Conservation (phyloP, 2,329 filamentous ascomycete genomes). For the Botryotinia globosa region DNA sequence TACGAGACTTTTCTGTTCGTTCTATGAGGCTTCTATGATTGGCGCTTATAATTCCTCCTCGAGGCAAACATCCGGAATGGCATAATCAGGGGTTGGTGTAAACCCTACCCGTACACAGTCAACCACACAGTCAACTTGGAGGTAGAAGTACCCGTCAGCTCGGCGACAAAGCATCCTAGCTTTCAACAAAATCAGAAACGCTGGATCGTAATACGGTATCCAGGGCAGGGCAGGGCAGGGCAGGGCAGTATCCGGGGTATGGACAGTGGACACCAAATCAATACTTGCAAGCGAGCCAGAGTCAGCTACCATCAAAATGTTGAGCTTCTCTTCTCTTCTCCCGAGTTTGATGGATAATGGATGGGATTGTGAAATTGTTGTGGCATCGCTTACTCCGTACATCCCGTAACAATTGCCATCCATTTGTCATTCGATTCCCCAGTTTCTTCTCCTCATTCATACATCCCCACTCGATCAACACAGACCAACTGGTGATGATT, state of each 20-base stretch:
- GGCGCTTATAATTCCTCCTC: neutral
- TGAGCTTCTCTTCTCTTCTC: neutral
- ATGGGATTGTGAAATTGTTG: neutral
- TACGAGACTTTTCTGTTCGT: neutral
- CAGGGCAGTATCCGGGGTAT: neutral
- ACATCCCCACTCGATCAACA: neutral
- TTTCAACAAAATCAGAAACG: neutral
- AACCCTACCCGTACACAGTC: neutral
- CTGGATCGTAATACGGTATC: neutral
- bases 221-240: neutral
- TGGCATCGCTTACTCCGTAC: neutral
- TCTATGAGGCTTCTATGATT: neutral
- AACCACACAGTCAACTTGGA: neutral
- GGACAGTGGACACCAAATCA: neutral
- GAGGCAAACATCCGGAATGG: neutral
- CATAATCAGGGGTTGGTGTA: neutral
- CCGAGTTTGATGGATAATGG: neutral
- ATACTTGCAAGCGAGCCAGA: neutral
- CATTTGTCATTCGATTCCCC: constrained; percentile 2
- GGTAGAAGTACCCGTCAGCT: neutral
- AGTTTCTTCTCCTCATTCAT: neutral
- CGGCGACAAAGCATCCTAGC: neutral
- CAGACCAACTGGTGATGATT: neutral
- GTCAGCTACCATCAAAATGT: neutral
- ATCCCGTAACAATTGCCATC: neutral